These are phyloP conservation scores for Amphichorda felina DNA, from an alignment of 2,329 filamentous ascomycete species.

Conservation along the genomic window DNA sequence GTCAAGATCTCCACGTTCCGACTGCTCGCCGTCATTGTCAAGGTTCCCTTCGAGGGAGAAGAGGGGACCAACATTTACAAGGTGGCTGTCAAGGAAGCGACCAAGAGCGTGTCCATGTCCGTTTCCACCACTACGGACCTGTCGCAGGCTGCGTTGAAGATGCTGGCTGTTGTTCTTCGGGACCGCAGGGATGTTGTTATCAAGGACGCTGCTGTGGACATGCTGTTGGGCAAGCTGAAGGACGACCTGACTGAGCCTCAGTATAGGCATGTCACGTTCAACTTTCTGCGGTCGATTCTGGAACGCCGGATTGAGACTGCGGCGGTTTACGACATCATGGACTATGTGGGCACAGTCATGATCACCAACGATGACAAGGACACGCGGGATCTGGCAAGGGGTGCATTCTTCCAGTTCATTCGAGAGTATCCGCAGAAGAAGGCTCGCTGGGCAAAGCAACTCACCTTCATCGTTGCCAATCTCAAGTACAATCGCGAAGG, in stretches of 20 bases:
- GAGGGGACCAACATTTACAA: constrained; percentile 52
- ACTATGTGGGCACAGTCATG: constrained; percentile 85
- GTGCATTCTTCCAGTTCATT: constrained; percentile 87
- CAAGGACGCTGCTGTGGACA: constrained; percentile 72
- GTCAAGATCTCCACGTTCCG: constrained; percentile 82
- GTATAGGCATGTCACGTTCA: constrained; percentile 86
- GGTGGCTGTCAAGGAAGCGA: constrained; percentile 76
- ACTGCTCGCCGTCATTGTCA: constrained; percentile 74
- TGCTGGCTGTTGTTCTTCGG: constrained; percentile 73
- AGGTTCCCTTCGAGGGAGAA: constrained; percentile 67
- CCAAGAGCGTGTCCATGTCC: constrained; percentile 66
- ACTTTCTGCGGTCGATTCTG: constrained; percentile 80
- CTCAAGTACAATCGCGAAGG: constrained; percentile 82
- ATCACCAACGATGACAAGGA: constrained; percentile 87
- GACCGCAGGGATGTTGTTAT: constrained; percentile 67
- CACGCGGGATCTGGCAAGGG: constrained; percentile 76
- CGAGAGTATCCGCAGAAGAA: constrained; percentile 90
- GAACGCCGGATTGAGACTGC: constrained; percentile 77
- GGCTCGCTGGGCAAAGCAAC: constrained; percentile 77
- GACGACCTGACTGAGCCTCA: constrained; percentile 88
- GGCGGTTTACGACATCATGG: constrained; percentile 80
- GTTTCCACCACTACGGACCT: constrained; percentile 72
- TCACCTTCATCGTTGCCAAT: constrained; percentile 82
- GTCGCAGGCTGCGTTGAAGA: constrained; percentile 77
- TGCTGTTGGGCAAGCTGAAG: constrained; percentile 69